A percentile compares a stretch with the other conserved stretches of the same genome.
These are phyloP conservation scores for Endogone sp. DNA, from an alignment of 192 early-diverging fungal species.

Conservation along the genomic window DNA sequence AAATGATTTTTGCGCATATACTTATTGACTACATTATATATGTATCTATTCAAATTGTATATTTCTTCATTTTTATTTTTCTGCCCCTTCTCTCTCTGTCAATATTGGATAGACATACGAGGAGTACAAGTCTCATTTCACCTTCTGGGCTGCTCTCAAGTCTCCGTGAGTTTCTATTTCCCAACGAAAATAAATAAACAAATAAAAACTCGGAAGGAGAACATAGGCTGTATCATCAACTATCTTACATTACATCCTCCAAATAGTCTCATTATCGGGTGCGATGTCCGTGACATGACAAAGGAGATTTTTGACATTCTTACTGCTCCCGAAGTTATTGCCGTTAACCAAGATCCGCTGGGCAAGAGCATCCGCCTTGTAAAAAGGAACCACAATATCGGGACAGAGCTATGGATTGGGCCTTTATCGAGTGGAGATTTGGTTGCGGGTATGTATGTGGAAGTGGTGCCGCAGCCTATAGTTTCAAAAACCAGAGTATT, in stretches of 20 bases:
- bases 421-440: slow-evolving; percentile 1
- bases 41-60: too few relatives aligned
- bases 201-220: too few relatives aligned
- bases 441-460: background rate
- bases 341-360: slow-evolving; percentile 56
- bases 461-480: too few relatives aligned
- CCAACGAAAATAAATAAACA: too few relatives aligned
- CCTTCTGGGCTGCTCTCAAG: slow-evolving; percentile 54
- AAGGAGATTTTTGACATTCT: slow-evolving; percentile 29
- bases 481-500: too few relatives aligned
- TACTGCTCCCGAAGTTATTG: slow-evolving; percentile 46
- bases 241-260: too few relatives aligned
- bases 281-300: slow-evolving; percentile 37
- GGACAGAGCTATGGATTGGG: slow-evolving; percentile 6
- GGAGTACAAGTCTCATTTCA: slow-evolving; percentile 47
- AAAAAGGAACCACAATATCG: background rate
- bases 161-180: slow-evolving; percentile 20
- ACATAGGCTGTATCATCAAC: too few relatives aligned
- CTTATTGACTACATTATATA: too few relatives aligned
- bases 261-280: slow-evolving; percentile 45
- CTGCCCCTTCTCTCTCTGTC: background rate
- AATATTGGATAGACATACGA: slow-evolving; percentile 9
- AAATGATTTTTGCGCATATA: background rate
- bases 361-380: slow-evolving; percentile 20
- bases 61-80: too few relatives aligned